phyloP scores from a whole-genome alignment of 1,284 basidiomycete genomes.

The Kalmanozyma brasiliensis region DNA sequence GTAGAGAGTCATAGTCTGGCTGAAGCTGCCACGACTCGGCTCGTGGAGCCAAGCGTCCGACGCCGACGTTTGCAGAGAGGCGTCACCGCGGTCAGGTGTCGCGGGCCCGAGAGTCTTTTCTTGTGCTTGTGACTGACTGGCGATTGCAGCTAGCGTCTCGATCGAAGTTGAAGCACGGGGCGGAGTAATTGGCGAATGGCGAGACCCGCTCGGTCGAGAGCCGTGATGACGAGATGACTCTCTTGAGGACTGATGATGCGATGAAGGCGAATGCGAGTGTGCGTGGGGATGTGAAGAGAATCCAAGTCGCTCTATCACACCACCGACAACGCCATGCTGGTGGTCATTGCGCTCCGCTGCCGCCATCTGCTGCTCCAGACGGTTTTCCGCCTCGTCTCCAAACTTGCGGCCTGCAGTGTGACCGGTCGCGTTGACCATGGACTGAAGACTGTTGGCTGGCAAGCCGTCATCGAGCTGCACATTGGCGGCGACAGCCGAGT shows the following conservation, averaged over 20 bases:
- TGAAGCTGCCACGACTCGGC: conserved; percentile 27
- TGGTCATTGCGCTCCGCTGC: conserved; percentile 50
- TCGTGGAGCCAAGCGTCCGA: conserved; percentile 34
- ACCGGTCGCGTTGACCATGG: conserved; percentile 37
- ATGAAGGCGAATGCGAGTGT: conserved; percentile 4
- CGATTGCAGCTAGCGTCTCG: not conserved
- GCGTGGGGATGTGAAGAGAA: conserved; percentile 19
- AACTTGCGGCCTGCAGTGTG: conserved; percentile 26
- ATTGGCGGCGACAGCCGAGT: conserved; percentile 28
- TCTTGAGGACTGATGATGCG: conserved; percentile 6
- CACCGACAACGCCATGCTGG: conserved; percentile 44
- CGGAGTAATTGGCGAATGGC: conserved; percentile 9
- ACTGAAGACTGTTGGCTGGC: conserved; percentile 25
- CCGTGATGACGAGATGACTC: conserved; percentile 8
- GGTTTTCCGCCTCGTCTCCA: conserved; percentile 33
- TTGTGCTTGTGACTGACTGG: not conserved
- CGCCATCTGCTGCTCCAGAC: conserved; percentile 39
- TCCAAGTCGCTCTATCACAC: conserved; percentile 44
- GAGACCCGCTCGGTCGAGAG: conserved; percentile 19
- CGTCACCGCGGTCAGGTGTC: not conserved
- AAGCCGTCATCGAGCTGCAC: conserved; percentile 43
- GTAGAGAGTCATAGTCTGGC: conserved; percentile 22
- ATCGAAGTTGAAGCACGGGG: not conserved
- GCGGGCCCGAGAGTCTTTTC: not conserved
- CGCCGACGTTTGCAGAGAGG: conserved; percentile 3